These are phyloP conservation scores for Thermothielavioides terrestris DNA, from an alignment of 495 filamentous ascomycete genomes.

Conservation along the genomic window DNA sequence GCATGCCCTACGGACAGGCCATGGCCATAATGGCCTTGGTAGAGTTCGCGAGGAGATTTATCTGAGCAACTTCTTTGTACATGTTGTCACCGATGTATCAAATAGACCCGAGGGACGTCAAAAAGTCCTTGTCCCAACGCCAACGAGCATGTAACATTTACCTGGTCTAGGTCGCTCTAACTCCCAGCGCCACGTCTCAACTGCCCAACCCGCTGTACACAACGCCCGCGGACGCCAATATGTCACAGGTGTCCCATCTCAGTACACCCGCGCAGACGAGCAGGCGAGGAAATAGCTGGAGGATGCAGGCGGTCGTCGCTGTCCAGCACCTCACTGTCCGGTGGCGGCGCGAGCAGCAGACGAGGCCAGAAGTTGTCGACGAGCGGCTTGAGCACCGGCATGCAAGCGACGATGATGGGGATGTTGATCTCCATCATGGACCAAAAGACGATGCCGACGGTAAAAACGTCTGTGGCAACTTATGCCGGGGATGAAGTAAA, in stretches of 20 bases:
- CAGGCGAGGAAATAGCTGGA: not conserved
- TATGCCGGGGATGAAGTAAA: constrained; percentile 17
- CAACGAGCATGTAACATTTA: no score
- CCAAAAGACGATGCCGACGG: constrained; percentile 17
- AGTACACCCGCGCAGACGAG: not conserved
- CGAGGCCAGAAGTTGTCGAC: constrained; percentile 7
- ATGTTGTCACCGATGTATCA: no score
- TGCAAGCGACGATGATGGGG: constrained; percentile 24
- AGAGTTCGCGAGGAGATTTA: not conserved
- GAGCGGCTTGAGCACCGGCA: constrained; percentile 21
- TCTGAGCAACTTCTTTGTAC: not conserved
- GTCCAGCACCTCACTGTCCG: not conserved
- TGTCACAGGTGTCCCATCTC: not conserved
- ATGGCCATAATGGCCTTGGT: constrained; percentile 21
- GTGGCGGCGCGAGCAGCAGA: not conserved
- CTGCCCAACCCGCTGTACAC: no score
- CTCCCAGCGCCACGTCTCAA: no score
- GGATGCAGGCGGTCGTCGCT: not conserved
- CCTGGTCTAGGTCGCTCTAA: no score
- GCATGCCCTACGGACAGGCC: constrained; percentile 71
- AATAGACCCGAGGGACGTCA: not conserved
- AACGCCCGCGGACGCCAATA: no score
- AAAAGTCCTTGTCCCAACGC: no score
- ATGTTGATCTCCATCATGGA: constrained; percentile 25
- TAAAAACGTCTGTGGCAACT: not conserved